Percentiles rank a stretch among this genome's conserved stretches.
These are phyloP conservation scores for Pichia kudriavzevii DNA, from an alignment of 1,139 yeast genomes.

Conservation along the genomic window DNA sequence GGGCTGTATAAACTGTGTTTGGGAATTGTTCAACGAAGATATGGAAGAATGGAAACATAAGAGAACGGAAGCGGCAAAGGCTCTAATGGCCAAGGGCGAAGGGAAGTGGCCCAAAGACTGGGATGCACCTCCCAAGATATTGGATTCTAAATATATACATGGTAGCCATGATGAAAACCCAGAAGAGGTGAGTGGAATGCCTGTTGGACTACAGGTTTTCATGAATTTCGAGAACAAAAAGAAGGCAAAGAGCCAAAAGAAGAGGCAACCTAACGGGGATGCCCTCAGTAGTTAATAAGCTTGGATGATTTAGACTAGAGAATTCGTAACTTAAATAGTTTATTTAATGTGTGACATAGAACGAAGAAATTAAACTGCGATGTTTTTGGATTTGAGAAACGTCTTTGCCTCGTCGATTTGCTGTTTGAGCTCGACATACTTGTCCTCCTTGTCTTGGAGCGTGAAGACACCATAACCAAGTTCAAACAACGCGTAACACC, in stretches of 20 bases:
- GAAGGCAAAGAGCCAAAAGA: conserved; percentile 35
- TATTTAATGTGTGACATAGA: too few relatives aligned
- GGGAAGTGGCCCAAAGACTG: conserved; percentile 71
- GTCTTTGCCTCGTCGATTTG: conserved; percentile 63
- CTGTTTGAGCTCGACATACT: conserved; percentile 53
- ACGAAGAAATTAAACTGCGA: too few relatives aligned
- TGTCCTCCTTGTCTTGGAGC: conserved; percentile 66
- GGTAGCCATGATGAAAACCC: conserved; percentile 36
- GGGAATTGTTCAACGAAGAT: conserved; percentile 90
- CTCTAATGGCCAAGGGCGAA: conserved; percentile 20
- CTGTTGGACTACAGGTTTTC: conserved; percentile 70
- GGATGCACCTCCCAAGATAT: conserved; percentile 55
- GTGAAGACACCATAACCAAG: conserved; percentile 67
- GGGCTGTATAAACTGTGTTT: conserved; percentile 93
- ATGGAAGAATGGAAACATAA: conserved; percentile 67
- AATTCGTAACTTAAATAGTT: too few relatives aligned
- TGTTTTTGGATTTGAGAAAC: conserved; percentile 46
- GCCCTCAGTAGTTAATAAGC: too few relatives aligned
- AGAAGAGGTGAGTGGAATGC: conserved; percentile 41
- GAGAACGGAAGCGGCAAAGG: conserved; percentile 52
- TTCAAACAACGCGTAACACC: conserved; percentile 63
- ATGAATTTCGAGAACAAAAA: conserved; percentile 72
- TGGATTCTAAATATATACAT: conserved; percentile 23
- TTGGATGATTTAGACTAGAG: too few relatives aligned
- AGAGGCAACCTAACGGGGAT: conserved; percentile 1